phyloP scores from a whole-genome alignment of 805 yeast species.

The Schwanniomyces pseudopolymorphus region DNA sequence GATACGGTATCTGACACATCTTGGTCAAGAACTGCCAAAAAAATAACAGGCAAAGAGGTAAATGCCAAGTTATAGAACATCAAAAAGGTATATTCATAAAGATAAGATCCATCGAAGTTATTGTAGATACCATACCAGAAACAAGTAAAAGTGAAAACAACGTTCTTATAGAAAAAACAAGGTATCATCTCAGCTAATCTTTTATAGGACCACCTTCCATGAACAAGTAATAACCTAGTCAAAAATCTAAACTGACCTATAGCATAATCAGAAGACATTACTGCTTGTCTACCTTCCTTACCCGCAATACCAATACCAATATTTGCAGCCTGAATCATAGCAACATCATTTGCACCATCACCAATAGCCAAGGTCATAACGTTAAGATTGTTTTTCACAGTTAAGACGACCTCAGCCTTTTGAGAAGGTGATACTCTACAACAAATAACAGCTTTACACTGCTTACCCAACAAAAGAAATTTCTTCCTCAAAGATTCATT shows the following conservation, averaged over 20 bases:
- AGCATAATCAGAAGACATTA: constrained; percentile 82
- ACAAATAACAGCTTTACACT: constrained; percentile 75
- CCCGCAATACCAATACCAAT: constrained; percentile 88
- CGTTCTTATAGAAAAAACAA: constrained; percentile 75
- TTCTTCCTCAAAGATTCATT: constrained; percentile 33
- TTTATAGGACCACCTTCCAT: constrained; percentile 83
- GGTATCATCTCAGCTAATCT: constrained; percentile 77
- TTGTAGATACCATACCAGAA: constrained; percentile 76
- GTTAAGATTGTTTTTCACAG: constrained; percentile 61
- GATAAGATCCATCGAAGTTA: constrained; percentile 72
- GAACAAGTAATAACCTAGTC: constrained; percentile 64
- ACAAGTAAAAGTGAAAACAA: constrained; percentile 67
- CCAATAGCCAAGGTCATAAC: constrained; percentile 84
- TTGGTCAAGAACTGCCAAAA: constrained; percentile 72
- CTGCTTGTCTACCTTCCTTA: constrained; percentile 85
- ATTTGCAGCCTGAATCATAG: constrained; percentile 85
- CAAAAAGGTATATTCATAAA: constrained; percentile 75
- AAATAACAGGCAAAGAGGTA: constrained; percentile 75
- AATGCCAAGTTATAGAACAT: constrained; percentile 80
- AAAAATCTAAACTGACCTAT: constrained; percentile 76
- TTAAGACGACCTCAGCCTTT: constrained; percentile 69
- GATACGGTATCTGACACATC: constrained; percentile 69
- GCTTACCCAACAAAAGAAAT: constrained; percentile 70
- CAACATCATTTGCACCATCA: constrained; percentile 85
- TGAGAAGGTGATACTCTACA: constrained; percentile 85